These are phyloP conservation scores for Penicillium steckii DNA, from an alignment of 495 filamentous ascomycete genomes.

Conservation along the genomic window DNA sequence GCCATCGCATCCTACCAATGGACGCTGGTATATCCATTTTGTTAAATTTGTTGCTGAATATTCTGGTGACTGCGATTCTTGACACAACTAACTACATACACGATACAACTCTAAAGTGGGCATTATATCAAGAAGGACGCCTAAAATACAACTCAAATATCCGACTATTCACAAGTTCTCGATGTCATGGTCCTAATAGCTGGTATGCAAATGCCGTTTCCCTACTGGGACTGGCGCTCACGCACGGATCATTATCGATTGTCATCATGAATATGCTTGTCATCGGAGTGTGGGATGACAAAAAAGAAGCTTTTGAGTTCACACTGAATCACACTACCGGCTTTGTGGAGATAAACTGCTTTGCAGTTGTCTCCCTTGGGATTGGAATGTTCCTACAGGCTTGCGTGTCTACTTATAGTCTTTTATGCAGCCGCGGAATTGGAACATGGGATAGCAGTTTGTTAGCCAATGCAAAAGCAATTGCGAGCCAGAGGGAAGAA, in stretches of 20 bases:
- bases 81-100: slow-evolving; percentile 5
- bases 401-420: neutral
- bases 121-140: neutral
- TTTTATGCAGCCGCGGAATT: neutral
- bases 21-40: neutral
- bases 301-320: neutral
- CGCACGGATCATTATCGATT: neutral
- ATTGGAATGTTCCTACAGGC: slow-evolving; percentile 1
- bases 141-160: slow-evolving; percentile 4
- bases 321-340: neutral
- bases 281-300: neutral
- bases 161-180: slow-evolving; percentile 1
- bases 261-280: neutral
- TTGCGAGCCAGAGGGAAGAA: neutral
- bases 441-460: slow-evolving; percentile 1
- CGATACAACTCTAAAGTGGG: neutral
- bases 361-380: neutral
- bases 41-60: neutral
- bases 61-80: slow-evolving; percentile 1
- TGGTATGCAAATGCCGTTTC: slow-evolving; percentile 3
- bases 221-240: neutral
- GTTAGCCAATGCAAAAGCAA: neutral
- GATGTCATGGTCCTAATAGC: neutral
- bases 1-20: neutral
- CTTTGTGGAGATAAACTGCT: neutral